Base-by-base conservation (phyloP, 768 basidiomycete species). In the Paxillus involutus region DNA sequence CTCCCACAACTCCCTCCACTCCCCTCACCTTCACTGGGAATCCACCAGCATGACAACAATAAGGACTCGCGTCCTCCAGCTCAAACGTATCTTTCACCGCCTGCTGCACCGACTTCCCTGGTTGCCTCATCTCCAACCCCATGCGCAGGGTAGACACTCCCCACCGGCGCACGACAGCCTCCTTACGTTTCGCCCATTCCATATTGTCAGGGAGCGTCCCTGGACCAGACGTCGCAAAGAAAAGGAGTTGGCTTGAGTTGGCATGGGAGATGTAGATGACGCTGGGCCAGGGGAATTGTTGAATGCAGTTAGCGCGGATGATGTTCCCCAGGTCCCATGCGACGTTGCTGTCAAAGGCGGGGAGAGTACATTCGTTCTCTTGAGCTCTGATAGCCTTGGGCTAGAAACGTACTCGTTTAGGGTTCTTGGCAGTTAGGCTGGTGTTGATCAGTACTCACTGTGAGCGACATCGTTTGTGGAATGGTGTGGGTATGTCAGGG, bases 1-100 rank as follows among this genome's bases (percentile, higher is more conserved):
- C 72, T 0, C 67, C 73, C 3, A 73, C 62, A 7, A 71, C 6
- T 0, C 70, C 69, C 24, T 74, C 71, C n/a, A 73, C 67, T 11
- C 62, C 60, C 56, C 55, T 62, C 36, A 74, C 71, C 21, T 67
- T 53, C 21, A 74, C 57, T 2, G 73, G 73, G 46, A 73, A 65
- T 6, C 66, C 72, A 1, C 73, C 71, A 1, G 71, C 68, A 35
- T 71, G 68, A 44, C 66, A 66, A 6, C 56, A 64, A 49, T 72
- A 72, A 37, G 54, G 21, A 21, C 21, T 21, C 21, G 21, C 1
- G 21, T 21, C 21, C 21, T 3, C 21, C 42, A 10, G 53, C 57
- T 21, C 50, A 70, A 52, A 73, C 42, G 47, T 59, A 3, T 50
- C 56, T n/a, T 55, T 37, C 40, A 59, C 56, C 53, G 32, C n/a